Evolutionary conservation across 2,329 filamentous ascomycete genomes (phyloP), one percentile per base, ranked within the genome.

Genomic region (Fusarium beomiforme): DNA sequence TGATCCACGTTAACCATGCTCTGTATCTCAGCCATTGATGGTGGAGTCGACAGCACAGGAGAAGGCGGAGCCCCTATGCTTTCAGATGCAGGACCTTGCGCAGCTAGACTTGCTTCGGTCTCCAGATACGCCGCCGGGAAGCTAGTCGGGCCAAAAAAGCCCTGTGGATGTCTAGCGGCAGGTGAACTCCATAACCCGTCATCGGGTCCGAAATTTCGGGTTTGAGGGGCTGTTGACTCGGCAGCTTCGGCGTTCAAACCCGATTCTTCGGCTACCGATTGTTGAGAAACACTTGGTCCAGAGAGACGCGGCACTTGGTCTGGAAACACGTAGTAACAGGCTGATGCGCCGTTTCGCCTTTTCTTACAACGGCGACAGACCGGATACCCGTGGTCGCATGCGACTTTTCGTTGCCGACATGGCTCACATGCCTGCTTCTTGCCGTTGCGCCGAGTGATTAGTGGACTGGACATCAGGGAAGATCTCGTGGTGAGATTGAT

Each of bases 391-490:
- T 58, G 55, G 33, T 58, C 55, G 31, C 55, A 58, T 3, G 55
- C 55, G 2, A 58, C 55, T 21, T 58, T 58, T 23, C 55, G 33
- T 5, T 24, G 55, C 5, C 55, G 55, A 24, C 43, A 58, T 1
- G 55, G 55, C 31, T 58, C 55, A 31, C 55, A 58, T 19, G 55
- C 55, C 24, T 58, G 55, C n/a, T 50, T 37, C 19, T 58, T 58
- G 3, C 55, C 55, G 4, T 58, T 58, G 19, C 55, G 43, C 19
- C 55, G 43, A 29, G 55, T 58, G 11, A 58, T 9, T 1, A 31
- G 33, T 3, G 43, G 55, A 21, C 43, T 58, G 14, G 29, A 23
- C 55, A 58, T 57, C 9, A 0, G 13, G n/a, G 29, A 8, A 29
- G 29, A 8, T 29, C 29, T 29, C 39, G 14, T 8, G 6, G 9